These are phyloP conservation scores for Mycena floridula DNA, from an alignment of 768 basidiomycete genomes.

Conservation along the genomic window DNA sequence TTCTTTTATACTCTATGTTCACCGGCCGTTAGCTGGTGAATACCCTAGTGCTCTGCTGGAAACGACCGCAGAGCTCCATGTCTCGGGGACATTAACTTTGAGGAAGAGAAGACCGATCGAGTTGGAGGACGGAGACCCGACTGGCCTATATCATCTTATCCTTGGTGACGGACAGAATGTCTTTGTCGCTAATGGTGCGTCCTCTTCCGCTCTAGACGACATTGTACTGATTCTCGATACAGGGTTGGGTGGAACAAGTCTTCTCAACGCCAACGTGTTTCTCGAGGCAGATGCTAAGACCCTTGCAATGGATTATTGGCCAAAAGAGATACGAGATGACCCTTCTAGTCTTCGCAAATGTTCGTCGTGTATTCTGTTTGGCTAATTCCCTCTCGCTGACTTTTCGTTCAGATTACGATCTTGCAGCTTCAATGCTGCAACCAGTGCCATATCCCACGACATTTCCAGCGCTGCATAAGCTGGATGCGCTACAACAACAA, in stretches of 20 bases:
- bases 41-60: conserved; percentile 9
- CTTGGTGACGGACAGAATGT: conserved; percentile 15
- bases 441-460: conserved; percentile 10
- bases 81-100: conserved; percentile 9
- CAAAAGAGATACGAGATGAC: conserved; percentile 10
- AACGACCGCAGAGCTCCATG: conserved; percentile 5
- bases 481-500: conserved; percentile 12
- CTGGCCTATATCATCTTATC: conserved; percentile 12
- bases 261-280: conserved; percentile 16
- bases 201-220: neutral
- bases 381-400: neutral
- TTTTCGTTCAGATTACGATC: conserved; percentile 7
- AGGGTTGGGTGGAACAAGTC: conserved; percentile 14
- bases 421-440: conserved; percentile 13
- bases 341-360: conserved; percentile 10
- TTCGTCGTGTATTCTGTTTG: neutral
- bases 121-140: conserved; percentile 7
- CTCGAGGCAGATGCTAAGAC: conserved; percentile 12
- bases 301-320: conserved; percentile 9
- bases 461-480: conserved; percentile 10
- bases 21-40: conserved; percentile 10
- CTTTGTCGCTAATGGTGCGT: conserved; percentile 13
- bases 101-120: conserved; percentile 6
- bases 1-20: neutral
- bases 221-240: neutral